Conservation (phyloP, 139 green algal genomes). For the Chlorella vulgaris region DNA sequence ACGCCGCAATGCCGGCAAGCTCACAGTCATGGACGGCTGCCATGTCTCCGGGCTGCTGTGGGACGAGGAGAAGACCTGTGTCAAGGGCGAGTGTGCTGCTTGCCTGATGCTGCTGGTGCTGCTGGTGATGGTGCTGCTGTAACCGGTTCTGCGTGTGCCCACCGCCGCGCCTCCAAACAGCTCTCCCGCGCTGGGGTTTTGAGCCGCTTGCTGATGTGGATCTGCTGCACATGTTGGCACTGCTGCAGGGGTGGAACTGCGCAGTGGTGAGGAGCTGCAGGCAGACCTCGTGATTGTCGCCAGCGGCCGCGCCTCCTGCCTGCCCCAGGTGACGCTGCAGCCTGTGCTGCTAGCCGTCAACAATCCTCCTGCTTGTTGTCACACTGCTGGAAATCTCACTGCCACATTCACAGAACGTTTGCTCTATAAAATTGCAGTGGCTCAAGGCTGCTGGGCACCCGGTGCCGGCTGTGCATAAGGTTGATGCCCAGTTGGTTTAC, state of each 20-base stretch:
- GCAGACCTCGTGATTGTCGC: slow-evolving; percentile 25
- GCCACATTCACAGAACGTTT: too few relatives aligned
- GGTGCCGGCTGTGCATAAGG: neutral
- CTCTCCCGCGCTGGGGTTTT: too few relatives aligned
- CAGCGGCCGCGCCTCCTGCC: neutral
- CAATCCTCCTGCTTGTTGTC: neutral
- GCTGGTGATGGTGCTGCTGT: too few relatives aligned
- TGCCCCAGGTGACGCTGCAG: slow-evolving; percentile 13
- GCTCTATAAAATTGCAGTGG: too few relatives aligned
- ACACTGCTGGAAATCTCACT: neutral
- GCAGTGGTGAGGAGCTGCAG: neutral
- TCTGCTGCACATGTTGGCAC: too few relatives aligned
- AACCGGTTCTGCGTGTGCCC: too few relatives aligned
- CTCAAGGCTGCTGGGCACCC: neutral
- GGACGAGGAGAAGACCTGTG: neutral
- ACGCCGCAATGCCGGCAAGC: neutral
- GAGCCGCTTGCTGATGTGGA: too few relatives aligned
- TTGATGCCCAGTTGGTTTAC: neutral
- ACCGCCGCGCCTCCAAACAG: too few relatives aligned
- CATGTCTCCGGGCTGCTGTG: slow-evolving; percentile 8
- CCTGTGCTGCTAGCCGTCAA: neutral
- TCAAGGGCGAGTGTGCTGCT: neutral
- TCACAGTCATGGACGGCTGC: slow-evolving; percentile 3
- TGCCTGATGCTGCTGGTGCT: neutral
- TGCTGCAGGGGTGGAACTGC: slow-evolving; percentile 10